Percentiles rank a stretch among this genome's conserved stretches.
phyloP scores from a whole-genome alignment of 176 grass and related monocot species.

The Musa acuminata region DNA sequence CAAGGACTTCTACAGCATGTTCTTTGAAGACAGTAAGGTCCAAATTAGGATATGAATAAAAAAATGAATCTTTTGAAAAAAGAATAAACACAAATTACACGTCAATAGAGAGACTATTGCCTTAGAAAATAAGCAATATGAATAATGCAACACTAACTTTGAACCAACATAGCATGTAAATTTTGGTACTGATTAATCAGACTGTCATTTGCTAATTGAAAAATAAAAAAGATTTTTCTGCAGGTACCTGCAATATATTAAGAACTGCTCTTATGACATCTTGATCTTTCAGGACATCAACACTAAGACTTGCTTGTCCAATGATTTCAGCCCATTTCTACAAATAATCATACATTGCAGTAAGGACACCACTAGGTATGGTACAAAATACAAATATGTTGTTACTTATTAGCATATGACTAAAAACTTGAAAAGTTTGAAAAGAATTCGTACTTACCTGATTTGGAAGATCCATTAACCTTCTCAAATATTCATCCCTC shows the following conservation, averaged over 20 bases:
- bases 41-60: background rate
- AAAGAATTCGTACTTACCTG: conserved; percentile 36
- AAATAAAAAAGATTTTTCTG: too few relatives aligned
- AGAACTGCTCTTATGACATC: conserved; percentile 98
- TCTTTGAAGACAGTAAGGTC: background rate
- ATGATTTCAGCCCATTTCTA: conserved; percentile 99
- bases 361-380: too few relatives aligned
- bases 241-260: conserved; percentile 90
- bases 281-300: conserved; percentile 94
- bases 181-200: background rate
- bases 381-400: too few relatives aligned
- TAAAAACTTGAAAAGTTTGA: background rate
- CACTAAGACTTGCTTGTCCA: conserved; percentile 87
- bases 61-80: background rate
- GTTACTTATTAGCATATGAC: too few relatives aligned
- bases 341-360: background rate
- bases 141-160: background rate
- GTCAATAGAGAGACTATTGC: background rate
- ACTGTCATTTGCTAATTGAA: too few relatives aligned
- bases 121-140: background rate
- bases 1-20: too few relatives aligned
- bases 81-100: background rate
- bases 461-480: conserved; percentile 98
- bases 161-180: background rate
- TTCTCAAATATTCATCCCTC: conserved; percentile 98